These are phyloP conservation scores for Salvia sclarea DNA, from an alignment of 305 asterid species.

Conservation along the genomic window DNA sequence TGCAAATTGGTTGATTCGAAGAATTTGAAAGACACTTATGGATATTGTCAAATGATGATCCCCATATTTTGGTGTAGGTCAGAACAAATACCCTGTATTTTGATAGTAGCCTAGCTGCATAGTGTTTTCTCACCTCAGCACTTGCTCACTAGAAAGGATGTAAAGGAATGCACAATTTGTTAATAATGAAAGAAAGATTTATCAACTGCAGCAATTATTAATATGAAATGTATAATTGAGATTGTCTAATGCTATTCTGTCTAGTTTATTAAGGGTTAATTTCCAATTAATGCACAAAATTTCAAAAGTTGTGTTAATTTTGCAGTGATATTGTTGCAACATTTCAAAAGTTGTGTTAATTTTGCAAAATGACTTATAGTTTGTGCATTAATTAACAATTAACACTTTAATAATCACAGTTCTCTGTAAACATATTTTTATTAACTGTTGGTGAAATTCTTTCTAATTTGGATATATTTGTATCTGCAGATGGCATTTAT, in stretches of 20 bases:
- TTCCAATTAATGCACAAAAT: too few relatives aligned
- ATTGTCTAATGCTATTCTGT: neutral
- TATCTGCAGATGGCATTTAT: conserved; percentile 81
- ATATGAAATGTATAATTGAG: neutral
- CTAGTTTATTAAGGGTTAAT: conserved; percentile 1
- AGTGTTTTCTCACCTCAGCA: neutral
- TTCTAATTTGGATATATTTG: conserved; percentile 28
- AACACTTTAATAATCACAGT: conserved; percentile 4
- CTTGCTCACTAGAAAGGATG: neutral
- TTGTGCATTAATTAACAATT: too few relatives aligned
- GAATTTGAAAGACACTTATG: conserved; percentile 12
- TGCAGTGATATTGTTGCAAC: too few relatives aligned
- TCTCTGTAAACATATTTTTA: neutral
- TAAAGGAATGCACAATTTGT: conserved; percentile 7
- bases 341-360: too few relatives aligned
- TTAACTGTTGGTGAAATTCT: conserved; percentile 1
- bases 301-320: too few relatives aligned
- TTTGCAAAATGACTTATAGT: too few relatives aligned
- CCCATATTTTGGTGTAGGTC: conserved; percentile 1
- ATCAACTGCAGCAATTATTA: neutral
- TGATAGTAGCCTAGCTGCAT: neutral
- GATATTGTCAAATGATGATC: neutral
- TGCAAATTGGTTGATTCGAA: conserved; percentile 14
- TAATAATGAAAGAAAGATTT: conserved; percentile 12
- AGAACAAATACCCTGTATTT: conserved; percentile 21